Percentiles rank a stretch among this genome's conserved stretches.
Conservation (phyloP, 2,329 filamentous ascomycete genomes). For the Alternaria tenuissima region DNA sequence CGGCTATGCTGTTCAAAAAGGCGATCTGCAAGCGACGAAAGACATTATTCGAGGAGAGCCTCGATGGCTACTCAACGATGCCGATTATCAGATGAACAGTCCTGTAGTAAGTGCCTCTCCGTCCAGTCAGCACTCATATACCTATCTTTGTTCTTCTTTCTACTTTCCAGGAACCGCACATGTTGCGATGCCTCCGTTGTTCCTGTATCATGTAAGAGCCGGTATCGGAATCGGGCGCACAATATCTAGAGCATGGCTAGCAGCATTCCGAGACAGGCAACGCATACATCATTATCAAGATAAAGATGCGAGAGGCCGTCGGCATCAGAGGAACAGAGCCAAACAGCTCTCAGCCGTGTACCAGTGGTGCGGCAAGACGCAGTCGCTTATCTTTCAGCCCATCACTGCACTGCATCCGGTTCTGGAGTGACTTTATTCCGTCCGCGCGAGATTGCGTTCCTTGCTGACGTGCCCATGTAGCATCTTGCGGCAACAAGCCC, state of each 20-base stretch:
- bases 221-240: constrained; percentile 38
- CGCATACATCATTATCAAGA: constrained; percentile 38
- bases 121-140: constrained; percentile 31
- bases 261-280: constrained; percentile 31
- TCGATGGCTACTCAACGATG: constrained; percentile 73
- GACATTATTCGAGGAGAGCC: constrained; percentile 74
- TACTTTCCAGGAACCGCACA: constrained; percentile 22
- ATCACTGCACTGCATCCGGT: constrained; percentile 22
- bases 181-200: constrained; percentile 14
- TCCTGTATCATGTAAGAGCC: constrained; percentile 25
- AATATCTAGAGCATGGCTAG: constrained; percentile 20
- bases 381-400: constrained; percentile 43
- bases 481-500: constrained; percentile 67
- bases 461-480: constrained; percentile 49
- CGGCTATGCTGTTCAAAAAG: constrained; percentile 80
- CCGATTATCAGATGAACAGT: constrained; percentile 85
- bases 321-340: constrained; percentile 32
- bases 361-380: constrained; percentile 33
- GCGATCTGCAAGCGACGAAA: constrained; percentile 70
- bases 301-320: constrained; percentile 37
- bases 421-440: constrained; percentile 37
- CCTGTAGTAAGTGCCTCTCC: constrained; percentile 53
- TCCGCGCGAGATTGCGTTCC: constrained; percentile 38
- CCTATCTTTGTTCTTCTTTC: constrained; percentile 33
- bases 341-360: constrained; percentile 30